Conservation (phyloP, 163 green algal species). For the Scenedesmus sp. region DNA sequence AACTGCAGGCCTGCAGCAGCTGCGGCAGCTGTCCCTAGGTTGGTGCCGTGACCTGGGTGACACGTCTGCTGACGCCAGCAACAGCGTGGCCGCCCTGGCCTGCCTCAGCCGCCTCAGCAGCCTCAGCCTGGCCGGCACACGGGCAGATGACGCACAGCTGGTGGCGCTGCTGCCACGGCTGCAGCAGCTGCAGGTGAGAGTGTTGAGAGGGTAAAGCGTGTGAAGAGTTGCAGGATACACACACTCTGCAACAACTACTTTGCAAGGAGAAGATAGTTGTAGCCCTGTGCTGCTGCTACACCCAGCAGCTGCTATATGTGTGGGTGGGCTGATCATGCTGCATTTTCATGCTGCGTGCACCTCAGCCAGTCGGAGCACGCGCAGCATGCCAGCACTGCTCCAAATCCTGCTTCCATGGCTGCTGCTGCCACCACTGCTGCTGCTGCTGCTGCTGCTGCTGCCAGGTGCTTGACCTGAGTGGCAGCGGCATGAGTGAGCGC, state of each 20-base stretch:
- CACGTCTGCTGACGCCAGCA: background rate
- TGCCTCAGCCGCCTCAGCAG: background rate
- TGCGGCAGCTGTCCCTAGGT: constrained; percentile 26
- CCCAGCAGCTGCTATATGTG: too few relatives aligned
- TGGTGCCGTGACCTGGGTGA: constrained; percentile 41
- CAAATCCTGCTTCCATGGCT: background rate
- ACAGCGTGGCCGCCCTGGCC: constrained; percentile 32
- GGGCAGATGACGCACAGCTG: constrained; percentile 32
- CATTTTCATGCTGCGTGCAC: too few relatives aligned
- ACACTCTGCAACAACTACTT: background rate
- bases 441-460: constrained; percentile 16
- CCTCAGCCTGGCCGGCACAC: constrained; percentile 27
- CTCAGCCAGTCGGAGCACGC: too few relatives aligned
- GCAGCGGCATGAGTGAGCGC: background rate
- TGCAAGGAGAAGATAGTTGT: too few relatives aligned
- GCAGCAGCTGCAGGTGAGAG: background rate
- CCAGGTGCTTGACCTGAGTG: constrained; percentile 34
- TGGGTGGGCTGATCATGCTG: too few relatives aligned
- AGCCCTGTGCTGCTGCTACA: too few relatives aligned
- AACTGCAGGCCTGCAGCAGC: constrained; percentile 22
- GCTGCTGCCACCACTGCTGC: background rate
- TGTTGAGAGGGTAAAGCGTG: background rate
- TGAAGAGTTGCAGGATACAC: background rate
- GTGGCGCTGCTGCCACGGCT: background rate
- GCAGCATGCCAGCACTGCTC: too few relatives aligned